phyloP scores from a whole-genome alignment of 139 green algal species.

The Edaphochlamys debaryana region DNA sequence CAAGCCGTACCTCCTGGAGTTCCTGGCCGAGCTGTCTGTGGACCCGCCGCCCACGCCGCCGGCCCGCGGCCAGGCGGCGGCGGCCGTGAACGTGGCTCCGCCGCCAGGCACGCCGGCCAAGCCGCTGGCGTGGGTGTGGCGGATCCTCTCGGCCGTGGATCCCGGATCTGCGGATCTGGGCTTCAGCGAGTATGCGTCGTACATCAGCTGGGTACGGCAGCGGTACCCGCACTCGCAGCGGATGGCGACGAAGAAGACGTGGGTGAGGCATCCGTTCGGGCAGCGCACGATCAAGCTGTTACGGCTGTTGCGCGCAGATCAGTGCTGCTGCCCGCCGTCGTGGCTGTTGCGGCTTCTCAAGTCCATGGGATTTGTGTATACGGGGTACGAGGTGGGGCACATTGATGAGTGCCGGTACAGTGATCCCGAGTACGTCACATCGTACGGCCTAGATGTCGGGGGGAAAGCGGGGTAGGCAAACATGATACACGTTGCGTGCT shows the following conservation, averaged over 20 bases:
- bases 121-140: slow-evolving; percentile 47
- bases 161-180: slow-evolving; percentile 33
- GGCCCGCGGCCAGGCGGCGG: neutral
- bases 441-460: slow-evolving; percentile 37
- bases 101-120: neutral
- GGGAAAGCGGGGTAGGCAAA: no score
- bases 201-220: slow-evolving; percentile 60
- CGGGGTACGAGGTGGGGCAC: slow-evolving; percentile 54
- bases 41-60: neutral
- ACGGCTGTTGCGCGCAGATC: neutral
- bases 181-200: slow-evolving; percentile 68
- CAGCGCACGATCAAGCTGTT: slow-evolving; percentile 27
- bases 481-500: no score
- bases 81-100: neutral
- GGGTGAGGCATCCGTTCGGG: slow-evolving; percentile 45
- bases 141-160: slow-evolving; percentile 43
- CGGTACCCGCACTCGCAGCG: slow-evolving; percentile 48
- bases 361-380: slow-evolving; percentile 42
- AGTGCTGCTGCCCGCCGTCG: slow-evolving; percentile 35
- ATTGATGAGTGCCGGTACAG: slow-evolving; percentile 43
- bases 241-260: slow-evolving; percentile 34
- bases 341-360: slow-evolving; percentile 7
- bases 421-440: neutral
- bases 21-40: slow-evolving; percentile 38
- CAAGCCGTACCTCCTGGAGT: slow-evolving; percentile 57